Evolutionary conservation across 1,284 basidiomycete species (phyloP).

Genomic region (Pseudomicrostroma phylloplanum): DNA sequence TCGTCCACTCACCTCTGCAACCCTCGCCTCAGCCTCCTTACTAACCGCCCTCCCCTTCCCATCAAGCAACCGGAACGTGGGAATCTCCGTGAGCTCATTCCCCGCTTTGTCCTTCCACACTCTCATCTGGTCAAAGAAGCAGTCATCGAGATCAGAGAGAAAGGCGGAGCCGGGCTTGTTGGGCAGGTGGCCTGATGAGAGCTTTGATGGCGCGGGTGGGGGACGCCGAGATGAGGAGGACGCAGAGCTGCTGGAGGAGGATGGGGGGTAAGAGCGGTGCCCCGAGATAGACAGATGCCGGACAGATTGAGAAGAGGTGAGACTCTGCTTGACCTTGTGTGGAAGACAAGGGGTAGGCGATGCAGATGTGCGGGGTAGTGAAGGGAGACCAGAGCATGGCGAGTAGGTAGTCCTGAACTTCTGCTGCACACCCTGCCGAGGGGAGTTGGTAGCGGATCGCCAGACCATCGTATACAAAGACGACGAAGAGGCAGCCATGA

Average conservation of each 20-base stretch:
- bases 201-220: not conserved
- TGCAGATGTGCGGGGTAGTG: too few species aligned
- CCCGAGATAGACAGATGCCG: too few species aligned
- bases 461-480: too few species aligned
- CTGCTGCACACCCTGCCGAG: too few species aligned
- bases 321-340: too few species aligned
- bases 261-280: too few species aligned
- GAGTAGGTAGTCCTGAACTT: too few species aligned
- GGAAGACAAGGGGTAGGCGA: too few species aligned
- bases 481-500: too few species aligned
- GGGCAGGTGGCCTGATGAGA: slow-evolving; percentile 26
- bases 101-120: slow-evolving; percentile 22
- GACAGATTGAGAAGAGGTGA: too few species aligned
- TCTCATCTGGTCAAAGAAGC: slow-evolving; percentile 33
- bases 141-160: slow-evolving; percentile 33
- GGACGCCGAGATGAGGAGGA: not conserved
- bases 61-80: slow-evolving; percentile 39
- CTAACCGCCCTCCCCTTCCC: slow-evolving; percentile 29
- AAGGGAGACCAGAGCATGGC: too few species aligned
- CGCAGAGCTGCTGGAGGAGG: not conserved
- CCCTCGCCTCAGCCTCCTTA: slow-evolving; percentile 30
- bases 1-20: slow-evolving; percentile 18
- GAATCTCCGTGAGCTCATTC: slow-evolving; percentile 28
- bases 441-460: too few species aligned
- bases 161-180: slow-evolving; percentile 35